Evolutionary conservation across 1,139 yeast genomes (phyloP).

Genomic region (Wickerhamomyces sp.): DNA sequence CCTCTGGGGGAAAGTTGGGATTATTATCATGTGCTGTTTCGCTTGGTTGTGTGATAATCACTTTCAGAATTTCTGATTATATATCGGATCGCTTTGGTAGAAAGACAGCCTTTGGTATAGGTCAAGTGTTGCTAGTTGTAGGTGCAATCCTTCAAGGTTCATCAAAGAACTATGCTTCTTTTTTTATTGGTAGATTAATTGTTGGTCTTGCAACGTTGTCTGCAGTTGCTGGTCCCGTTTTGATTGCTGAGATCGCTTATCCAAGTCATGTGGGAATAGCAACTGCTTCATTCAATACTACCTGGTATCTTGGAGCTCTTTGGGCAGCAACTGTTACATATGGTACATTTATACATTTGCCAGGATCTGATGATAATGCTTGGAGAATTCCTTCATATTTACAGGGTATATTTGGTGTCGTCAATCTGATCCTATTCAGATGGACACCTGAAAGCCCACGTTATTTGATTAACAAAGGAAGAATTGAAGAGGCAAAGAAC

Average conservation of each 20-base stretch:
- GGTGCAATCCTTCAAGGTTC: slow-evolving; percentile 43
- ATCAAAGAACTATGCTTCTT: slow-evolving; percentile 31
- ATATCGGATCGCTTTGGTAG: slow-evolving; percentile 43
- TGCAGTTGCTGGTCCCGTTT: slow-evolving; percentile 25
- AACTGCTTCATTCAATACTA: slow-evolving; percentile 43
- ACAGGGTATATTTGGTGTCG: slow-evolving; percentile 33
- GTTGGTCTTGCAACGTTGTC: slow-evolving; percentile 34
- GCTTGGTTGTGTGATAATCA: slow-evolving; percentile 34
- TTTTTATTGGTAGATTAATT: slow-evolving; percentile 32
- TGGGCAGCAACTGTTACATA: slow-evolving; percentile 51
- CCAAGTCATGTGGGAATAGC: slow-evolving; percentile 40
- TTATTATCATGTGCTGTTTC: slow-evolving; percentile 45
- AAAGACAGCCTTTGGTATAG: slow-evolving; percentile 32
- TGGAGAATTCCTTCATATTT: slow-evolving; percentile 40
- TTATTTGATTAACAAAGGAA: slow-evolving; percentile 51
- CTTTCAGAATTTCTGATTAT: slow-evolving; percentile 24
- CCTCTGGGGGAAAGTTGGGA: slow-evolving; percentile 37
- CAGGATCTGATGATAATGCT: slow-evolving; percentile 34
- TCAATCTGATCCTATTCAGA: slow-evolving; percentile 32
- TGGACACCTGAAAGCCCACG: slow-evolving; percentile 72
- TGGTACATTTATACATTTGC: slow-evolving; percentile 26
- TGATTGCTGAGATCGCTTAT: slow-evolving; percentile 37
- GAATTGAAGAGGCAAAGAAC: slow-evolving; percentile 50
- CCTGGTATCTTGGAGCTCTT: slow-evolving; percentile 50
- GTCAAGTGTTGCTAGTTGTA: slow-evolving; percentile 34